Evolutionary conservation across 345 rosid genomes (phyloP), one percentile per base, ranked within the genome.

Genomic region (Gossypium herbaceum): DNA sequence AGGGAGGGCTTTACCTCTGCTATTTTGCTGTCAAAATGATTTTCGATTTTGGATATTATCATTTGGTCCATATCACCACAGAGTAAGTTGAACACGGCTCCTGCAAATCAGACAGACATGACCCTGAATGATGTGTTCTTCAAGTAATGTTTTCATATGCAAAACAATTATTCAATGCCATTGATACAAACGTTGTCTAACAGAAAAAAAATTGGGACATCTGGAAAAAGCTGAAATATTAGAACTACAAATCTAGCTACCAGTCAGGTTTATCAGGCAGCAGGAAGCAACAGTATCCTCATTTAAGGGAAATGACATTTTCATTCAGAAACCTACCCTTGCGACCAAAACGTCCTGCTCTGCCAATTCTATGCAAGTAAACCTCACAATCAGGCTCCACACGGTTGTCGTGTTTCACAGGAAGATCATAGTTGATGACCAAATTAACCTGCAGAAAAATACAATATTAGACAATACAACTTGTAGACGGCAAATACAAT

Each of bases 331-430:
- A 77, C 73, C 60, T 70, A 89, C 97, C 97, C 82, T 90, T 92
- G 76, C 97, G 90, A 56, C 99, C 98, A 84, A 95, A 95, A 13
- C 98, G 92, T 56, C 99, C 99, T 48, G 98, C 98, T 75, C 99
- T 86, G 61, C 99, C 99, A 73, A 95, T 91, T 79, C 99, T 90
- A 80, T 93, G 99, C 83, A 95, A 86, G 83, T 95, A 93, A 34
- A 88, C 94, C 84, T 95, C 99, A 78, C 68, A 95, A 77, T 95
- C 85, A 70, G 99, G 97, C 79, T 91, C 97, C 19, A 68, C 67
- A 2, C 74, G 84, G 17, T 43, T 82, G 39, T 75, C 85, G 69
- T 81, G 66, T 80, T 91, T 95, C 69, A 87, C 81, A 1, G 99
- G 99, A 51, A 93, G 87, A 73, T 93, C 91, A 77, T 81, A 95